Evolutionary conservation across 1,139 yeast genomes (phyloP).

Genomic region (Kodamaea fungicola): DNA sequence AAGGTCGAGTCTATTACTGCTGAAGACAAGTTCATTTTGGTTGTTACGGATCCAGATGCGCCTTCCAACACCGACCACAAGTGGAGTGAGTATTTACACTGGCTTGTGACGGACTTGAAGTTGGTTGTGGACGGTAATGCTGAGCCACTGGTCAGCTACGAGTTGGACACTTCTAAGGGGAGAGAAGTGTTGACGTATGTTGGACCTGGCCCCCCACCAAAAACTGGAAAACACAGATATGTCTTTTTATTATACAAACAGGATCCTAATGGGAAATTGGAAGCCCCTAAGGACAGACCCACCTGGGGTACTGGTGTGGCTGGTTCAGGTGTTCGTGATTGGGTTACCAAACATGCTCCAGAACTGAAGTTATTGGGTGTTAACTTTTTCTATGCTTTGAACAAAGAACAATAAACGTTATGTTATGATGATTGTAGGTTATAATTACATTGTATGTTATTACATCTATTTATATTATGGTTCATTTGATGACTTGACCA

Average conservation of each 20-base stretch:
- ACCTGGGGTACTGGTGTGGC: slow-evolving; percentile 85
- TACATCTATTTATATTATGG: too few species aligned
- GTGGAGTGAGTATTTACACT: slow-evolving; percentile 88
- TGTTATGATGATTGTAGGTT: not conserved
- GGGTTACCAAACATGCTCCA: slow-evolving; percentile 61
- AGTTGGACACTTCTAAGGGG: slow-evolving; percentile 38
- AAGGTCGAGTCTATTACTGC: slow-evolving; percentile 36
- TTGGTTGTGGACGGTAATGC: slow-evolving; percentile 31
- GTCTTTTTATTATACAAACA: slow-evolving; percentile 74
- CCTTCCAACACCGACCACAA: slow-evolving; percentile 78
- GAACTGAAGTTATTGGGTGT: slow-evolving; percentile 63
- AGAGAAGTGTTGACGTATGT: slow-evolving; percentile 42
- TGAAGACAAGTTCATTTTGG: slow-evolving; percentile 64
- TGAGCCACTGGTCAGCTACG: slow-evolving; percentile 30
- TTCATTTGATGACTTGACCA: too few species aligned
- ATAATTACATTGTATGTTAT: too few species aligned
- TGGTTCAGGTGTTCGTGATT: slow-evolving; percentile 71
- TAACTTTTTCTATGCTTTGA: slow-evolving; percentile 78
- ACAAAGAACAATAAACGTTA: slow-evolving; percentile 27
- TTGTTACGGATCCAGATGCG: slow-evolving; percentile 91
- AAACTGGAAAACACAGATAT: slow-evolving; percentile 80
- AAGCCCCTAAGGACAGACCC: slow-evolving; percentile 59
- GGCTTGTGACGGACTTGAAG: slow-evolving; percentile 62
- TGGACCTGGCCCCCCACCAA: slow-evolving; percentile 85
- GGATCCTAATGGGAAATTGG: slow-evolving; percentile 29